These are phyloP conservation scores for Hericium erinaceus DNA, from an alignment of 768 basidiomycete species.

Conservation along the genomic window DNA sequence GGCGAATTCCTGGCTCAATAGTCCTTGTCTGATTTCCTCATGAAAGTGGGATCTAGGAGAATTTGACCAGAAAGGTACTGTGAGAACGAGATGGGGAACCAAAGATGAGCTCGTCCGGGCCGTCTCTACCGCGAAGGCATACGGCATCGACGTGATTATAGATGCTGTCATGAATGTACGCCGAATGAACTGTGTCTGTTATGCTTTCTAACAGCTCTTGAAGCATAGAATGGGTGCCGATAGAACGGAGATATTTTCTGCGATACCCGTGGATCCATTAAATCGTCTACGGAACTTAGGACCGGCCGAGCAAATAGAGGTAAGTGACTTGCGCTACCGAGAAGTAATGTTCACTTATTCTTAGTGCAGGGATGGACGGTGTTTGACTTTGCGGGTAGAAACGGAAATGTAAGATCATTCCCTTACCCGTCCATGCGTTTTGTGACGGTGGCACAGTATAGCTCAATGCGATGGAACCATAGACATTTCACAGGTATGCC, in stretches of 20 bases:
- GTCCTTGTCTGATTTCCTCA: background rate
- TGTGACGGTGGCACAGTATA: constrained; percentile 41
- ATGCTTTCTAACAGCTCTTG: background rate
- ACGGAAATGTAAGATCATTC: constrained; percentile 42
- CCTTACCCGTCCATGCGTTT: background rate
- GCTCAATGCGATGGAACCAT: constrained; percentile 60
- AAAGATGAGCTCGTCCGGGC: constrained; percentile 69
- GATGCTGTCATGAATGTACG: constrained; percentile 86
- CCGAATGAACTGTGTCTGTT: background rate
- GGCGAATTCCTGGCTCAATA: background rate
- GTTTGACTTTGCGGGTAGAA: constrained; percentile 76
- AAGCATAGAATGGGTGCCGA: constrained; percentile 87
- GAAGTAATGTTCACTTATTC: background rate
- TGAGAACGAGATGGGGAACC: constrained; percentile 80
- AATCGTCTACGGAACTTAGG: constrained; percentile 59
- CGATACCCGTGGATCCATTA: constrained; percentile 58
- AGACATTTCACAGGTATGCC: constrained; percentile 69
- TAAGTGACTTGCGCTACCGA: constrained; percentile 18
- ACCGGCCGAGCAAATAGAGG: constrained; percentile 57
- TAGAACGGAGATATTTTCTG: constrained; percentile 55
- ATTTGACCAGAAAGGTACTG: constrained; percentile 65
- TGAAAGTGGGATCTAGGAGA: constrained; percentile 81
- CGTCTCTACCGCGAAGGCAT: constrained; percentile 54
- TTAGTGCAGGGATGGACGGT: constrained; percentile 67
- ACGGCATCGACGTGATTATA: constrained; percentile 68